Percentiles rank a stretch among this genome's conserved stretches.
phyloP scores from a whole-genome alignment of 2,329 filamentous ascomycete species.

The Bipolaris bicolor region DNA sequence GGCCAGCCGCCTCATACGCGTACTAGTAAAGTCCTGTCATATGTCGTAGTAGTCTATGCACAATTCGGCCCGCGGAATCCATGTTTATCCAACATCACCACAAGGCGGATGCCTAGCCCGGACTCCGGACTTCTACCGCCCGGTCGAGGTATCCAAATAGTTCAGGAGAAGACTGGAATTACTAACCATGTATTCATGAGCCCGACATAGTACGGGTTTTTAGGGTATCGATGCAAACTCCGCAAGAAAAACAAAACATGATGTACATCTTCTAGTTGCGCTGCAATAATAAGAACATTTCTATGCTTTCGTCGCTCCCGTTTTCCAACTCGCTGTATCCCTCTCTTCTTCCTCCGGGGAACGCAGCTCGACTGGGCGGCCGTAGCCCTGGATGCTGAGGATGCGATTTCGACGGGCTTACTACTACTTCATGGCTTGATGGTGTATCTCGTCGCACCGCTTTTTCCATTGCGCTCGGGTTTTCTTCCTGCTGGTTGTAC shows the following conservation, averaged over 20 bases:
- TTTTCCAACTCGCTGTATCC: conserved; percentile 9
- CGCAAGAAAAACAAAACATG: background rate
- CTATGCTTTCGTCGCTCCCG: conserved; percentile 9
- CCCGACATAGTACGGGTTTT: background rate
- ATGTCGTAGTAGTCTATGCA: background rate
- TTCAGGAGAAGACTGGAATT: background rate
- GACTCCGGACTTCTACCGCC: background rate
- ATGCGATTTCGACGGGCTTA: background rate
- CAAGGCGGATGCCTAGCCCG: background rate
- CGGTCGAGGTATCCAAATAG: background rate
- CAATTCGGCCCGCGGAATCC: background rate
- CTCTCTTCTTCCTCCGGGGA: conserved; percentile 8
- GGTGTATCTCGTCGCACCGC: background rate
- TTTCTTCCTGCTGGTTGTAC: conserved; percentile 4
- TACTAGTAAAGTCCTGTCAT: too few species aligned
- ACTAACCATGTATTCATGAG: background rate
- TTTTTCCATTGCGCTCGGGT: background rate
- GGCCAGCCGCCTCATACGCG: too few species aligned
- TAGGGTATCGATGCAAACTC: background rate
- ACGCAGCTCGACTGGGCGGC: conserved; percentile 7
- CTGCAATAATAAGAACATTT: conserved; percentile 15
- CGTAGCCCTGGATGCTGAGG: conserved; percentile 6
- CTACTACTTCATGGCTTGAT: background rate
- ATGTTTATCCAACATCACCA: background rate
- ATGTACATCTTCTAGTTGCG: background rate